Evolutionary conservation across 108 stramenopile genomes (phyloP).

Genomic region (Pseudonitzschia pungens): DNA sequence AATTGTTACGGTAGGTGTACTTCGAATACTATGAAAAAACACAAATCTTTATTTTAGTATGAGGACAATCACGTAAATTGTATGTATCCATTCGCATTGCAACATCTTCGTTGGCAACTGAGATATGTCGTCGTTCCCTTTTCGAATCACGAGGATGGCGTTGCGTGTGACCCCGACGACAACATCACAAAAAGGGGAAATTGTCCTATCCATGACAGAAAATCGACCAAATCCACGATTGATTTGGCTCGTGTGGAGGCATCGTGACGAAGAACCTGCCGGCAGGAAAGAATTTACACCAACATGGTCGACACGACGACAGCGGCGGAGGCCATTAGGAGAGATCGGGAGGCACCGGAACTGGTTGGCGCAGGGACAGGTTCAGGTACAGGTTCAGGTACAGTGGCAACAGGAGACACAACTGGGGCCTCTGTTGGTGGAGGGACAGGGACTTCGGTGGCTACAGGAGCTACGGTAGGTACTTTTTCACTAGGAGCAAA

Average conservation of each 20-base stretch:
- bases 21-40: no score
- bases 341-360: constrained; percentile 1
- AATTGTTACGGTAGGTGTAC: no score
- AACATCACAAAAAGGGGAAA: background rate
- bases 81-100: no score
- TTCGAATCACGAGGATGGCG: no score
- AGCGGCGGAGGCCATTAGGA: background rate
- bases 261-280: no score
- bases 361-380: background rate
- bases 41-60: no score
- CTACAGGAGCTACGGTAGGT: constrained; percentile 12
- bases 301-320: background rate
- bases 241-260: background rate
- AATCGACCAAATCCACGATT: background rate
- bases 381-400: no score
- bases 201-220: background rate
- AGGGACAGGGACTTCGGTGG: background rate
- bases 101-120: no score
- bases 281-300: background rate
- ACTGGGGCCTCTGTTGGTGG: background rate
- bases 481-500: background rate
- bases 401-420: constrained; percentile 5
- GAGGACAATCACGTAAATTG: no score
- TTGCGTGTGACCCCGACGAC: no score
- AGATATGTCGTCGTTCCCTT: no score